phyloP scores from a whole-genome alignment of 768 basidiomycete genomes.

The Lentinula detonsa region DNA sequence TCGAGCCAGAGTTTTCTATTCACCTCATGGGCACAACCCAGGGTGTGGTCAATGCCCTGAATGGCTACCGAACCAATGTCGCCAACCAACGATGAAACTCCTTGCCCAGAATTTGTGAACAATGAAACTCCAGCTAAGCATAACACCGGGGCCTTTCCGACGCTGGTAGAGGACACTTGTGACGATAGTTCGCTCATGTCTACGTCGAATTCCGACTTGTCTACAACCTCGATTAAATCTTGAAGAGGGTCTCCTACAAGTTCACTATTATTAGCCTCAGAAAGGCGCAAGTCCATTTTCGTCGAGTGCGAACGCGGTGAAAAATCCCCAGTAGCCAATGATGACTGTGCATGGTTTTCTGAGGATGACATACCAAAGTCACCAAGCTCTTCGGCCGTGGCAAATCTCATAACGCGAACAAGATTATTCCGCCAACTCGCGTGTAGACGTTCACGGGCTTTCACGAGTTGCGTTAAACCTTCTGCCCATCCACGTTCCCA shows the following conservation, averaged over 20 bases:
- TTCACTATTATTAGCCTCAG: background rate
- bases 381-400: slow-evolving; percentile 17
- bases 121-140: slow-evolving; percentile 30
- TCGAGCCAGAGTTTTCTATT: background rate
- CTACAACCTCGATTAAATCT: slow-evolving; percentile 6
- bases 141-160: slow-evolving; percentile 24
- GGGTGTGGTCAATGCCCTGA: slow-evolving; percentile 20
- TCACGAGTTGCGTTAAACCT: slow-evolving; percentile 47
- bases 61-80: background rate
- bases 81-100: background rate
- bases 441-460: slow-evolving; percentile 38
- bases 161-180: background rate
- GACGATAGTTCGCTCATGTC: slow-evolving; percentile 5
- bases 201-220: slow-evolving; percentile 23
- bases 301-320: slow-evolving; percentile 11
- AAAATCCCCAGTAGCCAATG: slow-evolving; percentile 3
- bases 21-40: slow-evolving; percentile 31
- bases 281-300: slow-evolving; percentile 16
- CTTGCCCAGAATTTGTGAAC: slow-evolving; percentile 5
- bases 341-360: background rate
- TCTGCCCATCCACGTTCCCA: slow-evolving; percentile 62
- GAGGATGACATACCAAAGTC: slow-evolving; percentile 9
- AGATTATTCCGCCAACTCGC: slow-evolving; percentile 43
- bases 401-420: slow-evolving; percentile 35
- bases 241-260: background rate